Base-by-base conservation (phyloP, 2,329 filamentous ascomycete genomes). In the Calonectria honghensis region DNA sequence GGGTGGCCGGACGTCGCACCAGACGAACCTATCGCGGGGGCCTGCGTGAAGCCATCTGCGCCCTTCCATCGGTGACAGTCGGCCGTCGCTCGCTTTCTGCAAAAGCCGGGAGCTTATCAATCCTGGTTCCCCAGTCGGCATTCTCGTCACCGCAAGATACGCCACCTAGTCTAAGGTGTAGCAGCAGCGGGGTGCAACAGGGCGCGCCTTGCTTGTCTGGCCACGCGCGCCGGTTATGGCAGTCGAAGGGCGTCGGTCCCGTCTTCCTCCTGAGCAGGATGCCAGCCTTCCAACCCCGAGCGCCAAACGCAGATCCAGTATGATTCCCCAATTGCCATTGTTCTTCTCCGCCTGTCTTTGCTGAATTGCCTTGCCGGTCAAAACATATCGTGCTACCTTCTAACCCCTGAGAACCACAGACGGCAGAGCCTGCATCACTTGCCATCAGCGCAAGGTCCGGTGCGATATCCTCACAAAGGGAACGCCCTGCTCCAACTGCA, bases 401-500 rank as follows among this genome's bases (percentile, higher is more conserved):
- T 41, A 41, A 68, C 67, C 31, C 65, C 31, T 37, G 57, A 24
- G 31, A n/a, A 16, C 11, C 20, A 18, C 63, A 85, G 84, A 85
- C 45, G 83, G 83, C 57, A 81, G 82, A 75, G 88, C 88, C 45
- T 90, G 88, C 73, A 81, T 88, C 51, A 84, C 85, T 74, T 90
- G 88, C 68, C 88, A 90, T 80, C 86, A 85, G 65, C 86, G 88
- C 72, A 90, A 90, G 79, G 86, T 90, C 65, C 86, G 87, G 74
- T 90, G 88, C 75, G 88, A 90, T 80, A 86, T 89, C 57, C 84
- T 88, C 70, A 77, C 83, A 27, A 86, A 87, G 39, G 88, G 88
- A 18, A 77, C 85, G 1, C 88, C 88, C 0, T 90, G 88, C 77
- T 86, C 88, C 68, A 89, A 89, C 75, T 90, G 88, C 73, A 83